Percentiles rank a stretch among this genome's conserved stretches.
Conservation (phyloP, 139 green algal species). For the Chlamydomonas incerta region DNA sequence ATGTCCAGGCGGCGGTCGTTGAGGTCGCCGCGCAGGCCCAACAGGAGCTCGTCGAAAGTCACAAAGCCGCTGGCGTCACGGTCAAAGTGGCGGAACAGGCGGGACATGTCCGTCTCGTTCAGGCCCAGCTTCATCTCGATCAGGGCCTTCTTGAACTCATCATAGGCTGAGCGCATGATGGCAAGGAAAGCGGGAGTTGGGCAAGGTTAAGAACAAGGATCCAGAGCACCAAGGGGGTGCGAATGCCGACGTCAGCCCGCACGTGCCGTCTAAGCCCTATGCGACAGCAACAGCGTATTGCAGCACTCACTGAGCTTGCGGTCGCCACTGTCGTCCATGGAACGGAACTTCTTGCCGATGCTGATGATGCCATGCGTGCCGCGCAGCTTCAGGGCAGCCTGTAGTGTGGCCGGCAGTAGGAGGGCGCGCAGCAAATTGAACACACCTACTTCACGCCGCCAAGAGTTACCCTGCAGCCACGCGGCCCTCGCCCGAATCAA, state of each 20-base stretch:
- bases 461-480: too few species aligned
- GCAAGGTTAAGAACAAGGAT: too few species aligned
- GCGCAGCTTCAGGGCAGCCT: conserved; percentile 57
- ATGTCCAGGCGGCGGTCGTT: conserved; percentile 58
- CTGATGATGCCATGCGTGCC: conserved; percentile 65
- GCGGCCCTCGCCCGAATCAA: too few species aligned
- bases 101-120: conserved; percentile 47
- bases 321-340: conserved; percentile 63
- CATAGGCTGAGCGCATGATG: background rate
- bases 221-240: too few species aligned
- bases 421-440: too few species aligned
- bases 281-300: too few species aligned
- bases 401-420: background rate
- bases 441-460: too few species aligned
- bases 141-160: conserved; percentile 54
- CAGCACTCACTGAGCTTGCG: conserved; percentile 46
- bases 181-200: too few species aligned
- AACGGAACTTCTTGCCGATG: conserved; percentile 65
- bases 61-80: conserved; percentile 60
- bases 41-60: conserved; percentile 66
- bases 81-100: conserved; percentile 61
- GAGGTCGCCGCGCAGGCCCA: conserved; percentile 58
- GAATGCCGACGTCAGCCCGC: too few species aligned
- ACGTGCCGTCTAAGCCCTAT: too few species aligned
- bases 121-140: conserved; percentile 51